phyloP scores from a whole-genome alignment of 2,329 filamentous ascomycete species.

The Chrysoporthe cubensis region DNA sequence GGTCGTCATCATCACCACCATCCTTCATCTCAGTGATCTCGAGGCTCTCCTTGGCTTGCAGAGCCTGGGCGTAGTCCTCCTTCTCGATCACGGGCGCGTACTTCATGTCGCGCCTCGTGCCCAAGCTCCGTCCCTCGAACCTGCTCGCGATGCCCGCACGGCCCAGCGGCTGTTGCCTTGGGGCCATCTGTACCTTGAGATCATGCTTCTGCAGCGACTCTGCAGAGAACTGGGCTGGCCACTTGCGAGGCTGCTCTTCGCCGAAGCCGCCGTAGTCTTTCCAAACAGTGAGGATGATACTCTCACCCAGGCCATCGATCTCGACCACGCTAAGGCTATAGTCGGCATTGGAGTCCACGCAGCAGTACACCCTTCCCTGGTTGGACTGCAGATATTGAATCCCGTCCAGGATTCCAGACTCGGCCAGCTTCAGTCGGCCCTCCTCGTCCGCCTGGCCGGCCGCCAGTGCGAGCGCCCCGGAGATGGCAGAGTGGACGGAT shows the following conservation, averaged over 20 bases:
- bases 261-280: slow-evolving; percentile 18
- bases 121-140: background rate
- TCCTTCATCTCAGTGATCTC: background rate
- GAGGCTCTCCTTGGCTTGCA: background rate
- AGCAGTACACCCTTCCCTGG: slow-evolving; percentile 1
- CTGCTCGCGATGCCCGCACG: background rate
- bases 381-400: background rate
- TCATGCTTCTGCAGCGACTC: background rate
- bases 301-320: background rate
- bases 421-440: slow-evolving; percentile 1
- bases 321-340: background rate
- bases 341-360: slow-evolving; percentile 4
- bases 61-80: background rate
- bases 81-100: background rate
- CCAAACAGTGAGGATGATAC: slow-evolving; percentile 17
- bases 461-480: background rate
- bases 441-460: background rate
- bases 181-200: background rate
- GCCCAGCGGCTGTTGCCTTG: background rate
- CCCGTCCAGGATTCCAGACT: background rate
- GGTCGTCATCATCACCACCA: background rate
- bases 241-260: background rate
- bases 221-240: background rate
- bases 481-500: background rate
- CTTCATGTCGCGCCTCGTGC: background rate